Conservation (phyloP, 2,329 filamentous ascomycete genomes). For the Biscogniauxia sp. region DNA sequence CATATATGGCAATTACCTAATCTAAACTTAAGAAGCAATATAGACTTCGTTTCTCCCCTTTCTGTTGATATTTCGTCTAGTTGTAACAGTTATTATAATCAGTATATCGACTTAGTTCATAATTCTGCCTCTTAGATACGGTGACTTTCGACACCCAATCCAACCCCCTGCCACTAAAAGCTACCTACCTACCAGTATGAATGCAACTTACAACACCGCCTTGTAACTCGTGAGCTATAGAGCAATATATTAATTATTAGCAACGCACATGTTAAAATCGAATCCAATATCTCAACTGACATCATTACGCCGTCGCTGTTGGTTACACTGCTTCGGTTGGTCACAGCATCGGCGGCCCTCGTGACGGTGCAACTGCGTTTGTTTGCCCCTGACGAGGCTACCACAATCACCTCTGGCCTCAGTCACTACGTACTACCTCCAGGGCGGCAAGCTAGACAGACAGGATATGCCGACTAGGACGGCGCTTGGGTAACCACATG, state of each 20-base stretch:
- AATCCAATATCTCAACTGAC: neutral
- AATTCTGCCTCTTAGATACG: too few species aligned
- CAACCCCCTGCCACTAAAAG: neutral
- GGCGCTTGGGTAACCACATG: neutral
- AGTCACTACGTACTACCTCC: neutral
- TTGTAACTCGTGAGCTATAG: neutral
- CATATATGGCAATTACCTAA: too few species aligned
- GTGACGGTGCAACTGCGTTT: neutral
- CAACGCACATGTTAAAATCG: neutral
- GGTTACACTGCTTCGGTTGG: neutral
- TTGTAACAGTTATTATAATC: too few species aligned
- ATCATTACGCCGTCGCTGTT: neutral
- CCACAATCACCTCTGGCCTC: neutral
- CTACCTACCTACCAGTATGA: neutral
- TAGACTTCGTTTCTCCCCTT: too few species aligned
- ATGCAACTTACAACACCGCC: neutral
- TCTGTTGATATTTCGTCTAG: too few species aligned
- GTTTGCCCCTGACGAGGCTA: neutral
- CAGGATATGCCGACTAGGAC: neutral
- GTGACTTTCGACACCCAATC: too few species aligned
- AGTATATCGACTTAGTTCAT: too few species aligned
- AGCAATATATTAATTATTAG: neutral
- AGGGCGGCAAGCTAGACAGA: neutral
- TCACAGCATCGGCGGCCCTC: neutral
- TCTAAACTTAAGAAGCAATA: too few species aligned